These are phyloP conservation scores for Phytophthora pseudosyringae DNA, from an alignment of 352 stramenopile species.

Conservation along the genomic window DNA sequence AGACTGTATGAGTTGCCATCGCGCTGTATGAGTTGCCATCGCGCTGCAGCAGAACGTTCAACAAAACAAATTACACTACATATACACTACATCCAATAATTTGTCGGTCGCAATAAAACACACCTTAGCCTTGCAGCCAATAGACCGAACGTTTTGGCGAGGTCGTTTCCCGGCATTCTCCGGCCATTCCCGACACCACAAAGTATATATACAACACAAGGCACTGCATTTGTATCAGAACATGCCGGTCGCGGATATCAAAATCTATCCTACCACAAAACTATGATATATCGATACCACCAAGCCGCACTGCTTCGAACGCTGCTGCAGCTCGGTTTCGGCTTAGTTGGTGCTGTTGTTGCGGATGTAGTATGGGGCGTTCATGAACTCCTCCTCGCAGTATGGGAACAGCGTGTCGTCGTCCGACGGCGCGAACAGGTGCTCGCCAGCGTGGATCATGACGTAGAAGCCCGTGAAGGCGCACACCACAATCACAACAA, in stretches of 20 bases:
- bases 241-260: conserved; percentile 13
- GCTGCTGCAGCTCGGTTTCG: conserved; percentile 9
- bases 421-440: conserved; percentile 49
- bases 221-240: conserved; percentile 18
- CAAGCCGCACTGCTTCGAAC: conserved; percentile 14
- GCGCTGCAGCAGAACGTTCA: too few relatives aligned
- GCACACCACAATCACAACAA: conserved; percentile 52
- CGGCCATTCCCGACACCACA: too few relatives aligned
- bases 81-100: too few relatives aligned
- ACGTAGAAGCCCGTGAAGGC: conserved; percentile 58
- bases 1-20: too few relatives aligned
- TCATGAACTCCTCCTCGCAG: conserved; percentile 55
- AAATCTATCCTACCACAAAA: conserved; percentile 14
- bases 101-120: too few relatives aligned
- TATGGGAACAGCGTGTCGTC: conserved; percentile 57
- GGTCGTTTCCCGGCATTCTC: neutral
- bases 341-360: conserved; percentile 38
- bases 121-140: too few relatives aligned
- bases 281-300: conserved; percentile 18
- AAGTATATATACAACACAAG: conserved; percentile 20
- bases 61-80: too few relatives aligned
- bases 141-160: neutral
- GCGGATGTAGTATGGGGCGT: conserved; percentile 54
- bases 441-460: conserved; percentile 55
- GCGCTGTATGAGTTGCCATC: too few relatives aligned